Base-by-base conservation (phyloP, 1,139 yeast genomes). In the Sugiyamaella xylanicola region DNA sequence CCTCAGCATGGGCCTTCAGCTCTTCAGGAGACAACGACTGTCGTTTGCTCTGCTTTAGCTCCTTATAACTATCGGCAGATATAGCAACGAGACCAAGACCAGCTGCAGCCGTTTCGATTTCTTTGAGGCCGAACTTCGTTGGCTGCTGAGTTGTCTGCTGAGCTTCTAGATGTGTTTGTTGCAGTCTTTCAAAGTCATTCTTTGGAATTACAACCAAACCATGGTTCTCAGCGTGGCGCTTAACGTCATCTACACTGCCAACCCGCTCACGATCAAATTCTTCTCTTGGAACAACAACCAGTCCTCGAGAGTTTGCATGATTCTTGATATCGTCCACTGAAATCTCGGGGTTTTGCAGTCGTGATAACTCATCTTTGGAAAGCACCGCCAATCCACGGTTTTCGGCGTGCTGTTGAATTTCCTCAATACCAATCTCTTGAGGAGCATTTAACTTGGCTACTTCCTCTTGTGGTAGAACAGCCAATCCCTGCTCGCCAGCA, bases 251-350 rank as follows among this genome's bases (percentile, higher is more conserved):
- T 15, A 52, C 54, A 57, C 16, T 16, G 20, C 21, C 43, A 7
- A 25, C 47, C 29, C 21, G 9, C 16, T 13, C 13, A 11, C 15
- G 15, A 1, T 13, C 44, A 35, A 48, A 17, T 5, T 42, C 45
- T 2, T 37, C 45, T 41, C 43, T 51, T n/a, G 62, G 50, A 4
- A 59, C 57, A 4, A 49, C 55, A 9, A 56, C 61, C 8, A 76
- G 70, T 1, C 82, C 82, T 44, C 76, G 64, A 43, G 53, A 53
- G 21, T 56, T 55, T 1, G 67, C 68, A 22, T 57, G 60, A 4
- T 45, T 41, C 25, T 55, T 55, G 36, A 64, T 29, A n/a, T 47
- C 51, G 19, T 13, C 20, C 9, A 16, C 19, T 3, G 43, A 21
- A 35, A 29, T 15, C 17, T 25, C 35, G 7, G 47, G 47, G 4